Conservation (phyloP, 192 early-diverging fungal species). For the Cetraspora pellucida region DNA sequence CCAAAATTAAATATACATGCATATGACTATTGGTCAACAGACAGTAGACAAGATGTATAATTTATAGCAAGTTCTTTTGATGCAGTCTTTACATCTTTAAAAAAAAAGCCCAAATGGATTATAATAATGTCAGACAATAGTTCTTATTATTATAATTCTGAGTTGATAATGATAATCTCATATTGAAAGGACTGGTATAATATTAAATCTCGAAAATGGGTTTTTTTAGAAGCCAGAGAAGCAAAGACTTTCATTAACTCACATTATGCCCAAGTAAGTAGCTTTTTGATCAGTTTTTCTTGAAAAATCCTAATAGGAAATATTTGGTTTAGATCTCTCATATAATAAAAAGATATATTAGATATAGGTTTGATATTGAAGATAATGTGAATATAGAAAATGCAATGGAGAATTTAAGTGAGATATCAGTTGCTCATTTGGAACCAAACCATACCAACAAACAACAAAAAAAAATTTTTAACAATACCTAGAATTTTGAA, state of each 20-base stretch:
- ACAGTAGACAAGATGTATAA: neutral
- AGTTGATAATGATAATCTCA: neutral
- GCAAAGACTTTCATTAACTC: neutral
- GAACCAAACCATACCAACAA: neutral
- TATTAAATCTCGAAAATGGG: neutral
- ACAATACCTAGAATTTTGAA: neutral
- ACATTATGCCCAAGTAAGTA: neutral
- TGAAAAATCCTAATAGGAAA: neutral
- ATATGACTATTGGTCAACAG: neutral
- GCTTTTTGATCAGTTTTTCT: neutral
- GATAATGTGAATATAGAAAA: neutral
- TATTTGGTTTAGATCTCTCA: neutral
- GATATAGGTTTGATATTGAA: neutral
- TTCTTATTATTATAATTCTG: neutral
- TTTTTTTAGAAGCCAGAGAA: neutral
- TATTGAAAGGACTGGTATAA: neutral
- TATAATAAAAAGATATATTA: neutral
- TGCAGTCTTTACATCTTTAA: neutral
- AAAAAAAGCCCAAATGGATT: neutral
- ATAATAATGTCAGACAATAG: conserved; percentile 6
- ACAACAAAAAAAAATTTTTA: neutral
- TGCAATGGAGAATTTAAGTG: neutral
- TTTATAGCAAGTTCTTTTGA: neutral
- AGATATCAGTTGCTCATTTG: neutral
- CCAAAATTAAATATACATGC: neutral